These are phyloP conservation scores for Talaromyces wortmannii DNA, from an alignment of 495 filamentous ascomycete genomes.

Conservation along the genomic window DNA sequence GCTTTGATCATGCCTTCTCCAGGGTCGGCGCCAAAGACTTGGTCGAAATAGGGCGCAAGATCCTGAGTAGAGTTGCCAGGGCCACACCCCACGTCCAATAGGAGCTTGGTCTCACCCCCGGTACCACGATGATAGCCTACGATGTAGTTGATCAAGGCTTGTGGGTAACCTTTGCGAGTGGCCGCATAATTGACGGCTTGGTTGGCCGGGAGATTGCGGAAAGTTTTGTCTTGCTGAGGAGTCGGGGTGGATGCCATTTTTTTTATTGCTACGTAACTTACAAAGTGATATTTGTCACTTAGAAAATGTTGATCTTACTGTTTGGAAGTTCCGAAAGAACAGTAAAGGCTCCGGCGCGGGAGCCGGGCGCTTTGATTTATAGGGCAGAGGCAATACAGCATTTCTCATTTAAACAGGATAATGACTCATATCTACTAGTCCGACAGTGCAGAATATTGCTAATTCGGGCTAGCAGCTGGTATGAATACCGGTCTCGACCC, in stretches of 20 bases:
- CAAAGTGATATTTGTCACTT: too few relatives aligned
- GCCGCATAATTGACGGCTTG: background rate
- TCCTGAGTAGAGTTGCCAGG: conserved; percentile 37
- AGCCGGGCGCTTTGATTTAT: too few relatives aligned
- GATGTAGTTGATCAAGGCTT: conserved; percentile 20
- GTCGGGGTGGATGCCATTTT: background rate
- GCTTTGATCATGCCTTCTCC: conserved; percentile 47
- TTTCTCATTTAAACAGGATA: too few relatives aligned
- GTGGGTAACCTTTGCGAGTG: background rate
- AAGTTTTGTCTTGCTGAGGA: background rate
- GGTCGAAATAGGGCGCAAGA: conserved; percentile 32
- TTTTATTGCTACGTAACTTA: background rate
- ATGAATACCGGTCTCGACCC: too few relatives aligned
- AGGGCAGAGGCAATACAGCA: too few relatives aligned
- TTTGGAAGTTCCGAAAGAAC: too few relatives aligned
- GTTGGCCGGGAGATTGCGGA: background rate
- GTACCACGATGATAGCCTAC: conserved; percentile 39
- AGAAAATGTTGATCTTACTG: too few relatives aligned
- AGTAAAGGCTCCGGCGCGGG: too few relatives aligned
- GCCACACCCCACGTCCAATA: conserved; percentile 53
- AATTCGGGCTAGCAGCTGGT: too few relatives aligned
- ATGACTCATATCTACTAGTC: too few relatives aligned
- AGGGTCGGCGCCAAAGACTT: conserved; percentile 45
- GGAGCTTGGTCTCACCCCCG: conserved; percentile 33
- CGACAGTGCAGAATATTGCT: too few relatives aligned